Conservation (phyloP, 345 rosid species). For the Eucalyptus microcorys region DNA sequence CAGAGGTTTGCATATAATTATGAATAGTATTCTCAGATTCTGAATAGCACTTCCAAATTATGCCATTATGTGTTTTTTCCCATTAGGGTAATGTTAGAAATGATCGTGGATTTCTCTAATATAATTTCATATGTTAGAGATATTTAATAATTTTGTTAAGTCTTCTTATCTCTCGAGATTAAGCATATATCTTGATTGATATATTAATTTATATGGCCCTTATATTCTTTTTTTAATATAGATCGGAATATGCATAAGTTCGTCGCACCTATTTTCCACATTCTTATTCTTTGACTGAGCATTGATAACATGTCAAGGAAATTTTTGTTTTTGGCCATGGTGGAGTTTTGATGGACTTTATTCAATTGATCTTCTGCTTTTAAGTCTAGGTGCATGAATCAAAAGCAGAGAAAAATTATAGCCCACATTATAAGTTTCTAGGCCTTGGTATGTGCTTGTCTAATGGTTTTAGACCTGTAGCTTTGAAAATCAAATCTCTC, state of each 20-base stretch:
- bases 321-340: neutral
- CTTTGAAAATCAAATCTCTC: neutral
- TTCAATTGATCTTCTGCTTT: neutral
- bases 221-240: neutral
- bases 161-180: neutral
- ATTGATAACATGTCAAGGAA: neutral
- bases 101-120: neutral
- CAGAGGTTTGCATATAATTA: too few species aligned
- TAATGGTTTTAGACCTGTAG: neutral
- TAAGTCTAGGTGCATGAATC: neutral
- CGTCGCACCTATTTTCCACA: neutral
- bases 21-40: neutral
- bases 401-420: neutral
- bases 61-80: too few species aligned
- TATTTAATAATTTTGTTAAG: neutral
- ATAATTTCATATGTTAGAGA: neutral
- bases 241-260: neutral
- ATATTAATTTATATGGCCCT: accelerated
- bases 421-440: neutral
- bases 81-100: neutral
- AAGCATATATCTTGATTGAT: neutral
- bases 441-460: neutral
- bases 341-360: neutral
- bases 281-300: neutral
- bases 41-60: neutral